A percentile compares a stretch with the other conserved stretches of the same genome.
Evolutionary conservation across 2,329 filamentous ascomycete genomes (phyloP).

Genomic region (Pezizomycotina sp.): DNA sequence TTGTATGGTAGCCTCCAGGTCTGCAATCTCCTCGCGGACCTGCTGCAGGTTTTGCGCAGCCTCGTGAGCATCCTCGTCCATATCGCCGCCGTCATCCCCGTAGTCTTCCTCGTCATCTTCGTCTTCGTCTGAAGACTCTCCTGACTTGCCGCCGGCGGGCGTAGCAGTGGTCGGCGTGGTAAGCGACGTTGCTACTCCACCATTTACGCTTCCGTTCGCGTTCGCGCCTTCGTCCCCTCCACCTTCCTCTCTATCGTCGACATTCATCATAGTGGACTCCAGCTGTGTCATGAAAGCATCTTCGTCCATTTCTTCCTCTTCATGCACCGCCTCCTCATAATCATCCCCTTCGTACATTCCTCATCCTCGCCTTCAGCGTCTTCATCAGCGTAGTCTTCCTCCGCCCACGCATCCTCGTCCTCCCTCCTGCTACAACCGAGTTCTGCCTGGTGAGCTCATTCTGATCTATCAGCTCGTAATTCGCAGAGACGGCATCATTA

Average conservation of each 20-base stretch:
- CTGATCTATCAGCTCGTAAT: conserved; percentile 31
- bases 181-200: conserved; percentile 22
- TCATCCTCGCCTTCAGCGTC: conserved; percentile 27
- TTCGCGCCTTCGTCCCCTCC: conserved; percentile 28
- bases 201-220: conserved; percentile 24
- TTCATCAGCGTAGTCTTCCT: conserved; percentile 29
- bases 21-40: conserved; percentile 38
- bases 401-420: conserved; percentile 27
- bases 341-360: conserved; percentile 29
- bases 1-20: conserved; percentile 37
- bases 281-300: conserved; percentile 24
- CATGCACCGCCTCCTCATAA: conserved; percentile 29
- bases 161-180: conserved; percentile 22
- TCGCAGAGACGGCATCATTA: conserved; percentile 29
- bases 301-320: conserved; percentile 27
- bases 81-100: conserved; percentile 28
- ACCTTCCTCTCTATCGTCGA: conserved; percentile 25
- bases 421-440: conserved; percentile 24
- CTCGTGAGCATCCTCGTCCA: conserved; percentile 38
- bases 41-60: conserved; percentile 34
- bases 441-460: conserved; percentile 27
- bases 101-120: conserved; percentile 35
- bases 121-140: conserved; percentile 27
- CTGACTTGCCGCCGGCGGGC: conserved; percentile 26
- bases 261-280: conserved; percentile 25